Conservation (phyloP, 2,329 filamentous ascomycete genomes). For the Torrubiella hemipterigena region DNA sequence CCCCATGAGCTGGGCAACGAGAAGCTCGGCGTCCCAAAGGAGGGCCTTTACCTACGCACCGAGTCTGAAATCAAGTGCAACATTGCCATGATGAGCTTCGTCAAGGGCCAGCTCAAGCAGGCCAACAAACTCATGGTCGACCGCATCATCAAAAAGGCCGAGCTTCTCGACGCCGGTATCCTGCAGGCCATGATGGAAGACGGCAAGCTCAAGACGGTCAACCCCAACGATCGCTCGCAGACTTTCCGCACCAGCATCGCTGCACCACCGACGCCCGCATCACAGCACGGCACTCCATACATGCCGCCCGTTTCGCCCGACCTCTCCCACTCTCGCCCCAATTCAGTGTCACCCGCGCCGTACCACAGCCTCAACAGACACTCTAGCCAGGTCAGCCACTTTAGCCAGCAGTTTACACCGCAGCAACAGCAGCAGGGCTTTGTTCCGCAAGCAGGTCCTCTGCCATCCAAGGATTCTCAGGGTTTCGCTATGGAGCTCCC, state of each 20-base stretch:
- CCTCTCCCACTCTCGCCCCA: too few species aligned
- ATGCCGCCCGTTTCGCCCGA: too few species aligned
- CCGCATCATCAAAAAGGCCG: slow-evolving; percentile 59
- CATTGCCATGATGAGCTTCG: slow-evolving; percentile 50
- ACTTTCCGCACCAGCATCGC: too few species aligned
- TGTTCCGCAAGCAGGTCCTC: too few species aligned
- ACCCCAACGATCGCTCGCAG: slow-evolving; percentile 36
- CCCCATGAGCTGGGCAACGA: slow-evolving; percentile 47
- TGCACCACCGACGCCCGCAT: too few species aligned
- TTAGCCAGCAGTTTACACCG: slow-evolving; percentile 13
- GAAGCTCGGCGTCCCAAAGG: slow-evolving; percentile 45
- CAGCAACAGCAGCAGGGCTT: slow-evolving; percentile 11
- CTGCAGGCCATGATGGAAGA: slow-evolving; percentile 57
- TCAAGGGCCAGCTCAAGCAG: slow-evolving; percentile 54
- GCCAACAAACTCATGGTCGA: slow-evolving; percentile 55
- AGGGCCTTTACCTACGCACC: slow-evolving; percentile 56
- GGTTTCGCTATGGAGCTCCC: slow-evolving; percentile 28
- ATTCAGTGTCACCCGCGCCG: too few species aligned
- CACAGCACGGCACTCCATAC: too few species aligned
- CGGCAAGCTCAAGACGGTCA: slow-evolving; percentile 48
- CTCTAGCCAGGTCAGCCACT: not conserved
- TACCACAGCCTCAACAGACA: slow-evolving; percentile 9
- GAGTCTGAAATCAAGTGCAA: slow-evolving; percentile 63
- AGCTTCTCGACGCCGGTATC: slow-evolving; percentile 53
- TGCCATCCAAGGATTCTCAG: slow-evolving; percentile 14